Conservation (phyloP, 2,329 filamentous ascomycete species). For the Hypoxylon sp. region DNA sequence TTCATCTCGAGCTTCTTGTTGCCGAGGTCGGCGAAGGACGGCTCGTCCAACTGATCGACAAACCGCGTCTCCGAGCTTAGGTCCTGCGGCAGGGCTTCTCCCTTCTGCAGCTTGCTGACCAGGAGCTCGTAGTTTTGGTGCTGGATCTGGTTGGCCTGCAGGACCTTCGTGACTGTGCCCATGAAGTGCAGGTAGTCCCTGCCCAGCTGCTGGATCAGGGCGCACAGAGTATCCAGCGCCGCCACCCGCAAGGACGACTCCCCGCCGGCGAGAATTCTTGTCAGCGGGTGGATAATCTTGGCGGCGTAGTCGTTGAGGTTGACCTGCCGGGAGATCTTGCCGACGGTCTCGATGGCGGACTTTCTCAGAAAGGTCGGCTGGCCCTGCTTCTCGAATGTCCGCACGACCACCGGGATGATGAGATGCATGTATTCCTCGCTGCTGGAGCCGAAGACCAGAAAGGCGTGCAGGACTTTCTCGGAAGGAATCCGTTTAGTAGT, state of each 20-base stretch:
- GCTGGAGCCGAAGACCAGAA: conserved; percentile 94
- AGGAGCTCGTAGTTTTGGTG: conserved; percentile 94
- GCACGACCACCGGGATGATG: conserved; percentile 94
- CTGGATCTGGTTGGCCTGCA: conserved; percentile 83
- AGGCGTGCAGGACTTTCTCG: conserved; percentile 92
- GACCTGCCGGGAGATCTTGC: conserved; percentile 93
- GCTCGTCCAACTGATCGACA: conserved; percentile 81
- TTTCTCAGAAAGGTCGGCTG: conserved; percentile 85
- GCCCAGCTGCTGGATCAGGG: conserved; percentile 94
- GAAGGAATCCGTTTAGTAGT: conserved; percentile 82
- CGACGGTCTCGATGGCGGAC: conserved; percentile 92
- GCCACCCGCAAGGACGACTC: conserved; percentile 82
- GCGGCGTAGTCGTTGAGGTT: conserved; percentile 98
- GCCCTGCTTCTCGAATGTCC: conserved; percentile 89
- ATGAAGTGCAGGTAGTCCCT: conserved; percentile 96
- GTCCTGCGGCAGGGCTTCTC: conserved; percentile 94
- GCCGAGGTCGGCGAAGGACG: conserved; percentile 83
- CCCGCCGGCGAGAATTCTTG: conserved; percentile 79
- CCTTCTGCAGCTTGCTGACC: conserved; percentile 92
- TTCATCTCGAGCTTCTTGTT: conserved; percentile 98
- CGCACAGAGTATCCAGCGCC: conserved; percentile 93
- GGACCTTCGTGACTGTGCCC: conserved; percentile 88
- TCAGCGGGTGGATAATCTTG: conserved; percentile 94
- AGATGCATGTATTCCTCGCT: conserved; percentile 99
- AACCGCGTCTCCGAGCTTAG: conserved; percentile 88